These are phyloP conservation scores for Blastocystis sp. DNA, from an alignment of 352 stramenopile species.

Conservation along the genomic window DNA sequence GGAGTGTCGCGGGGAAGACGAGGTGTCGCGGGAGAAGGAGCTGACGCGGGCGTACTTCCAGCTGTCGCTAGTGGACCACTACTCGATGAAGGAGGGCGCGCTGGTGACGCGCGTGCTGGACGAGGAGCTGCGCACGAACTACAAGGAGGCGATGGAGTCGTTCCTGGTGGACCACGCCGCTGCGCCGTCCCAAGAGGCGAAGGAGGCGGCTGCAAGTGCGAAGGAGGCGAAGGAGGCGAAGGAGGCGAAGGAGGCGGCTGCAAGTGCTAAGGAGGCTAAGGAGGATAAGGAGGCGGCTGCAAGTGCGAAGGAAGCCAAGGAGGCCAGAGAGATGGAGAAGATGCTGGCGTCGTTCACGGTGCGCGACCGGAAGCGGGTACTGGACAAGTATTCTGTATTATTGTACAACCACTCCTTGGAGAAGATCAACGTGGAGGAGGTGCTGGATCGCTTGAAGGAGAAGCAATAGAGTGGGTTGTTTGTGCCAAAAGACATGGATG, in stretches of 20 bases:
- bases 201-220: neutral
- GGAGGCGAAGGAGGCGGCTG: neutral
- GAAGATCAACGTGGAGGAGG: constrained; percentile 27
- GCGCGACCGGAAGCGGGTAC: constrained; percentile 1
- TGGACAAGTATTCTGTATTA: constrained; percentile 44
- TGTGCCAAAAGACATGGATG: neutral
- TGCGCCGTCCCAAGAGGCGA: no score
- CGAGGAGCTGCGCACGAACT: constrained; percentile 37
- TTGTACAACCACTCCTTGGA: constrained; percentile 57
- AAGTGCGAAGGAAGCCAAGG: neutral
- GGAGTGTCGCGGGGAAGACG: neutral
- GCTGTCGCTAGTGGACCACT: constrained; percentile 48
- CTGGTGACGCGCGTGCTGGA: constrained; percentile 12
- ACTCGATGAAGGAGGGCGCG: neutral
- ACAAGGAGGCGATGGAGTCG: constrained; percentile 5
- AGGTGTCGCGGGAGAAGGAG: constrained; percentile 3
- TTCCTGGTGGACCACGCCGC: neutral
- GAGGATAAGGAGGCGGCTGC: no score
- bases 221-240: neutral
- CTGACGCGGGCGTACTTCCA: constrained; percentile 6
- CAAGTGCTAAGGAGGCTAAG: no score
- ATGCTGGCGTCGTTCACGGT: neutral
- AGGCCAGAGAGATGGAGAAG: neutral
- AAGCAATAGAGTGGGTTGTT: neutral
- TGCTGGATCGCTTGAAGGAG: constrained; percentile 31